These are phyloP conservation scores for Parietichytrium sp. DNA, from an alignment of 108 stramenopile genomes.

Conservation along the genomic window DNA sequence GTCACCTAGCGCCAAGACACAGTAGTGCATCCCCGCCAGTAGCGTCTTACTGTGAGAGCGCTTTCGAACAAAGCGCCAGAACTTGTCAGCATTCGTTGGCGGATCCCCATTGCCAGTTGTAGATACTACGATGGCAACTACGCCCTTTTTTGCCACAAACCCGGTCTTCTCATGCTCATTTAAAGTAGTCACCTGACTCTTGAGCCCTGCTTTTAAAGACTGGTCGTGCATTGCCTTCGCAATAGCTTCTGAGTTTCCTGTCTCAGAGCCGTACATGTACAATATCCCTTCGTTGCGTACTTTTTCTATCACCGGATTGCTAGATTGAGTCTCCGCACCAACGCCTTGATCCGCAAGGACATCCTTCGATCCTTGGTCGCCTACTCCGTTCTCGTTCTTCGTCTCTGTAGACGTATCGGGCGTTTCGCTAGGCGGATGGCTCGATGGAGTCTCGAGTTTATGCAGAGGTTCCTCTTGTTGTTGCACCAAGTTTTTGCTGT, in stretches of 20 bases:
- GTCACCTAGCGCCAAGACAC: slow-evolving; percentile 81
- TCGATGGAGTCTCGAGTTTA: no score
- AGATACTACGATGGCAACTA: not conserved
- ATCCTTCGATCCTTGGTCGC: no score
- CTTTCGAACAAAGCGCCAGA: slow-evolving; percentile 32
- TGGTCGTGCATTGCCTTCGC: slow-evolving; percentile 22
- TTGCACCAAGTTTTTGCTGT: no score
- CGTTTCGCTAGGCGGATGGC: no score
- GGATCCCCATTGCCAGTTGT: slow-evolving; percentile 33
- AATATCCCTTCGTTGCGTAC: no score
- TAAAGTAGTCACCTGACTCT: not conserved
- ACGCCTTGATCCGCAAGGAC: no score
- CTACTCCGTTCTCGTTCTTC: no score
- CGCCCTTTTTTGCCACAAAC: not conserved
- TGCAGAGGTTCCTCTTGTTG: no score
- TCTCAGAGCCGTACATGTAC: slow-evolving; percentile 47
- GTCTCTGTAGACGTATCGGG: no score
- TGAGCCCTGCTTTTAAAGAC: not conserved
- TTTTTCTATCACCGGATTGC: no score
- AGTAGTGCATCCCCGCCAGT: slow-evolving; percentile 59
- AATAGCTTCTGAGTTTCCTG: slow-evolving; percentile 49
- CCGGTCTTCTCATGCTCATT: not conserved
- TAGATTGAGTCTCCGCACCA: no score
- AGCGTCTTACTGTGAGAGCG: slow-evolving; percentile 28
- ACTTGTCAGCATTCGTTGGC: not conserved